Base-by-base conservation (phyloP, 768 basidiomycete species). In the Daedaleopsis sinensis region DNA sequence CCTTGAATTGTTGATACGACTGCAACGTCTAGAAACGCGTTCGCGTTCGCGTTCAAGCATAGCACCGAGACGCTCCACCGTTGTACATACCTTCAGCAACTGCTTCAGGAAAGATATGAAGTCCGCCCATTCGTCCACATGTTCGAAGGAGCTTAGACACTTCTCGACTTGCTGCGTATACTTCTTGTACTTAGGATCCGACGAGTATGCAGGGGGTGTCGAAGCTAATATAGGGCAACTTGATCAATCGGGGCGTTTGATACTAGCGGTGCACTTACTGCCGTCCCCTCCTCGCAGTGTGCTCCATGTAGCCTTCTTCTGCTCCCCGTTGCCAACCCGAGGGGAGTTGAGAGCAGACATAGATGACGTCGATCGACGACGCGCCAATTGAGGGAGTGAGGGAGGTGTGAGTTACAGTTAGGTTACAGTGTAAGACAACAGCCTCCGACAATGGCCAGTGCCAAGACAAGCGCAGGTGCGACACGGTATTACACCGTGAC, bases 111-210 rank as follows among this genome's bases (percentile, higher is more conserved):
- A 99, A 43, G 96, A 90, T 71, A 97, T 98, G 73, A 95, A 98
- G 78, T 99, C 97, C 61, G 97, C 96, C 97, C 97, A 99, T 78
- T 99, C 97, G 59, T 96, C 93, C 60, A 97, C 94, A 70, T 87
- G 93, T 70, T 97, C 95, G 70, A 99, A 98, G 1, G 94, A 89
- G 63, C 88, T 90, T 50, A 99, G 80, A 67, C 92, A 94, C 76
- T 90, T 90, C 72, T 99, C 97, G 51, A 99, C 93, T 68, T 94
- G 91, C 57, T 90, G 87, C 0, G 88, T 80, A 76, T 94, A 98
- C 76, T 97, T 97, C 79, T 92, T 94, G 79, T 87, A 97, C 73
- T 95, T 96, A 15, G 93, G 91, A 78, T 98, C 96, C 10, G 88
- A 84, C 27, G 86, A 82, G 68, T 86, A 87, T 15, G 78, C 70